Conservation (phyloP, 2,329 filamentous ascomycete species). For the Colletotrichum sp. region DNA sequence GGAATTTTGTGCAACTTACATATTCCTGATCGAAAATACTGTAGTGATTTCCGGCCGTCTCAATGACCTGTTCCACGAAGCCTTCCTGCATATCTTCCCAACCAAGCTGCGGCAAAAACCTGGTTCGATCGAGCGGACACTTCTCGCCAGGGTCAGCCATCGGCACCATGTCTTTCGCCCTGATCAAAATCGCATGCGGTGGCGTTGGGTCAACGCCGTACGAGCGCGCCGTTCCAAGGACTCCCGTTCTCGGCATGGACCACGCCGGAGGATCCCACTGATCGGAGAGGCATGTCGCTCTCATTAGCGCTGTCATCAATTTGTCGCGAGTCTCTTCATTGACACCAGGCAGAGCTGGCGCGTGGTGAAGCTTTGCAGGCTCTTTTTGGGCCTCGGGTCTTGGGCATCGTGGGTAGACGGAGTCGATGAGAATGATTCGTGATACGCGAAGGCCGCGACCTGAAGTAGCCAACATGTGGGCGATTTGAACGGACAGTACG, state of each 20-base stretch:
- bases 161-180: conserved; percentile 6
- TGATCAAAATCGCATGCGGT: neutral
- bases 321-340: conserved; percentile 4
- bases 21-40: conserved; percentile 9
- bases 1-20: neutral
- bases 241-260: neutral
- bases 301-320: conserved; percentile 15
- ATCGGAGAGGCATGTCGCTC: conserved; percentile 8
- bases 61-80: conserved; percentile 6
- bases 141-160: conserved; percentile 9
- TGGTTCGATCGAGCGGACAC: conserved; percentile 4
- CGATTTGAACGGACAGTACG: neutral
- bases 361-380: conserved; percentile 7
- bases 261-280: conserved; percentile 1
- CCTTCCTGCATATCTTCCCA: conserved; percentile 16
- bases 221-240: neutral
- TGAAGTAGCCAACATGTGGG: conserved; percentile 9
- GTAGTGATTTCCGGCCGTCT: conserved; percentile 13
- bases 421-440: conserved; percentile 12
- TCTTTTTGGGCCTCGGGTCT: conserved; percentile 10
- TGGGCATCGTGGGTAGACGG: conserved; percentile 7
- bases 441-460: conserved; percentile 6
- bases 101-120: conserved; percentile 6
- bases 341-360: neutral
- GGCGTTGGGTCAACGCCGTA: neutral